Base-by-base conservation (phyloP, 208 protist genomes). In the Herpetomonas samuelpessoai region DNA sequence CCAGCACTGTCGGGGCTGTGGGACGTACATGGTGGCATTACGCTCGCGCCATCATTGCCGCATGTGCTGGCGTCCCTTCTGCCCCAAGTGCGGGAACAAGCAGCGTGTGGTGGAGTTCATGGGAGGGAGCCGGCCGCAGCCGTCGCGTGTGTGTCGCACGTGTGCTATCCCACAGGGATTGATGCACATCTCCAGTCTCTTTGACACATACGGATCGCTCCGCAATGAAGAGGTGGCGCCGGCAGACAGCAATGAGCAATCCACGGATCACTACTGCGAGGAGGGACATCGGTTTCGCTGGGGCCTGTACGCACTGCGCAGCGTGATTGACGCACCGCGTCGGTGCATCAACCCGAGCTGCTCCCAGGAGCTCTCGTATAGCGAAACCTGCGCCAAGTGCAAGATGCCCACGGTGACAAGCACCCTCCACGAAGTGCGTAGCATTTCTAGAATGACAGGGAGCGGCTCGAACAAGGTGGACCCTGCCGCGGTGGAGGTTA, bases 261-360 rank as follows among this genome's bases (percentile, higher is more conserved):
- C 21, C 46, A 22, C 46, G 46, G 46, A 51, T 9, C 12, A 51
- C 46, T 10, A 6, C 12, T 12, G 7, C 9, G 19, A 21, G 46
- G 46, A n/a, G 35, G 35, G 49, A 1, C 47, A 18, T 48, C 27
- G 39, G 14, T 76, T 75, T 31, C 61, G 44, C 38, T 79, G 71
- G 71, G 76, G 71, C 12, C 60, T 79, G 21, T 69, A 75, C 58
- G 38, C 30, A 3, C 67, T 83, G 16, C 27, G 53, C 48, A 56
- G 65, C 31, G 71, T 28, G 67, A 50, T 83, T 38, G 52, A 74
- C 39, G 28, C 54, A 6, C 65, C 67, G 35, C 71, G 67, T n/a
- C 65, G 64, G 28, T 83, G 76, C 65, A 67, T 75, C 57, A 73
- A 78, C 59, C 71, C 71, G 14, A 48, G 50, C 55, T 79, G 76